These are phyloP conservation scores for Calycina herbarum DNA, from an alignment of 2,329 filamentous ascomycete species.

Conservation along the genomic window DNA sequence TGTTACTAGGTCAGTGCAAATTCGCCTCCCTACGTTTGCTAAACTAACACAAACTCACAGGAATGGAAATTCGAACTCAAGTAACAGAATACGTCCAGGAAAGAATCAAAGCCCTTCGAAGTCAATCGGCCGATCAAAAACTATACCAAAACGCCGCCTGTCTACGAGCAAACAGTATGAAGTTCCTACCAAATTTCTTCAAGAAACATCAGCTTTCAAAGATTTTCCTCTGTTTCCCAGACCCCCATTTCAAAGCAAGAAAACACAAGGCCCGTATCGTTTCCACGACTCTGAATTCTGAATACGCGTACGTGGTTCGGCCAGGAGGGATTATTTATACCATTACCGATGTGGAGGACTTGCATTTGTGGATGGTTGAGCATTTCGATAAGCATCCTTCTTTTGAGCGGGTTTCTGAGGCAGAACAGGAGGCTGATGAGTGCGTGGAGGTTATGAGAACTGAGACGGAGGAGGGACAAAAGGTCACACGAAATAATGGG, in stretches of 20 bases:
- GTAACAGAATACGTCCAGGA: conserved; percentile 91
- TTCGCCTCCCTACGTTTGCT: background rate
- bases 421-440: conserved; percentile 66
- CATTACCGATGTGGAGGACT: conserved; percentile 93
- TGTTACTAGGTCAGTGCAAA: conserved; percentile 70
- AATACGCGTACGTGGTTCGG: conserved; percentile 85
- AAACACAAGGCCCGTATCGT: conserved; percentile 98
- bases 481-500: conserved; percentile 87
- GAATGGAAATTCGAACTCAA: conserved; percentile 88
- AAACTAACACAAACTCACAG: conserved; percentile 43
- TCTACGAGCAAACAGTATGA: conserved; percentile 94
- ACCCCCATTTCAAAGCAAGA: conserved; percentile 95
- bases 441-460: conserved; percentile 73
- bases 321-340: conserved; percentile 91
- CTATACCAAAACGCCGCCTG: conserved; percentile 85
- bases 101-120: conserved; percentile 77
- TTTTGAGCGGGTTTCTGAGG: conserved; percentile 72
- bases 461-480: conserved; percentile 97
- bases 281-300: conserved; percentile 80
- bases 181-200: conserved; percentile 99
- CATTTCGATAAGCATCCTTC: conserved; percentile 77
- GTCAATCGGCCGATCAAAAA: conserved; percentile 54
- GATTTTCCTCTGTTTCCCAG: conserved; percentile 97
- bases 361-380: conserved; percentile 90
- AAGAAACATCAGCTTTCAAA: conserved; percentile 75